Percentiles rank a stretch among this genome's conserved stretches.
Conservation (phyloP, 352 stramenopile genomes). For the Phytophthora macrochlamydospora region DNA sequence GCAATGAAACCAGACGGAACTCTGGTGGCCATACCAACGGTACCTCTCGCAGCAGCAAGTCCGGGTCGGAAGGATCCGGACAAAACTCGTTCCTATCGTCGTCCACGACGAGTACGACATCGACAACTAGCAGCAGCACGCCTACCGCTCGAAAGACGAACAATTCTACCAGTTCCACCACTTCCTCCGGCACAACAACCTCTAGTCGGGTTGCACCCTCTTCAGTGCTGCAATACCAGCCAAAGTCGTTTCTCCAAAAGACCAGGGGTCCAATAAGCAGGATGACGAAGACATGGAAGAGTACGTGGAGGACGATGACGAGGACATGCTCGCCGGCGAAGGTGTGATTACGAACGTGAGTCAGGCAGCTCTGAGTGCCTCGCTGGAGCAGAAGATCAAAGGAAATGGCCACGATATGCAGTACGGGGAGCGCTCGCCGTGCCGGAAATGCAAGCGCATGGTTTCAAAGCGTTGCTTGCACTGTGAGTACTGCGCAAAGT, state of each 20-base stretch:
- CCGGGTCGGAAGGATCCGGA: constrained; percentile 10
- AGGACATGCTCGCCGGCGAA: constrained; percentile 60
- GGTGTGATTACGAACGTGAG: constrained; percentile 83
- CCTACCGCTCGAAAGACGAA: constrained; percentile 18
- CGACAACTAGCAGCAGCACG: constrained; percentile 16
- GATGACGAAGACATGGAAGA: constrained; percentile 67
- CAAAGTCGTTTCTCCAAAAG: constrained; percentile 75
- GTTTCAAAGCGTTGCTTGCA: constrained; percentile 72
- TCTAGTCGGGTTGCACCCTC: constrained; percentile 23
- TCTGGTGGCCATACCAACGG: constrained; percentile 16
- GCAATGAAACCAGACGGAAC: constrained; percentile 20
- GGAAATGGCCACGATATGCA: constrained; percentile 74
- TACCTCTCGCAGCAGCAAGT: constrained; percentile 18
- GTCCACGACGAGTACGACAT: constrained; percentile 16
- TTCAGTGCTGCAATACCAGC: constrained; percentile 74
- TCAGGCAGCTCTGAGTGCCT: constrained; percentile 66
- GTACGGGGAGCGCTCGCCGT: constrained; percentile 69
- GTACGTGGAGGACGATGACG: constrained; percentile 71
- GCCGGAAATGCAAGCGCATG: constrained; percentile 75
- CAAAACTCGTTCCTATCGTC: constrained; percentile 31
- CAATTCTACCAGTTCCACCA: constrained; percentile 8
- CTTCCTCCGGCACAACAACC: constrained; percentile 18
- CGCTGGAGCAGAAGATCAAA: constrained; percentile 75
- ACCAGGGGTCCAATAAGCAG: constrained; percentile 23
- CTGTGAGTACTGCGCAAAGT: constrained; percentile 77